Conservation (phyloP, 164 flowering plant genomes). For the Chimonanthus salicifolius region DNA sequence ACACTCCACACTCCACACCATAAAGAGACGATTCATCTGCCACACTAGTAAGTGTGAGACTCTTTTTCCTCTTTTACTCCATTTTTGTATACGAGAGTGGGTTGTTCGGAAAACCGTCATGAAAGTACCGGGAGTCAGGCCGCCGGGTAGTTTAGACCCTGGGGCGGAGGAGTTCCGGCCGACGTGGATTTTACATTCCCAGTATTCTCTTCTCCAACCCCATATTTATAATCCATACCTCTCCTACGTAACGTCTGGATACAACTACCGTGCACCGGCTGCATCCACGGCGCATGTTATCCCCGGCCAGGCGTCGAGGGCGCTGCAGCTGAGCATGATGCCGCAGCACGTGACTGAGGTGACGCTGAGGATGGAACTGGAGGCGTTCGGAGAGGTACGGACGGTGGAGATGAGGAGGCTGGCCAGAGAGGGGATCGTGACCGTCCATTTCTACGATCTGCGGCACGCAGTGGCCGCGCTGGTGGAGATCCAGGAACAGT, state of each 20-base stretch:
- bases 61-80: too few species aligned
- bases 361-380: conserved; percentile 48
- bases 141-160: conserved; percentile 43
- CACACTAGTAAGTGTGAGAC: too few species aligned
- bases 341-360: conserved; percentile 51
- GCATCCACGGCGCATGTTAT: conserved; percentile 7
- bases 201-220: conserved; percentile 16
- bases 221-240: conserved; percentile 27
- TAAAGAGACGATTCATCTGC: too few species aligned
- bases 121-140: neutral
- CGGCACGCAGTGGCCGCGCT: conserved; percentile 58
- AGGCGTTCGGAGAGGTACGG: conserved; percentile 70
- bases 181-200: neutral
- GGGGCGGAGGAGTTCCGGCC: conserved; percentile 69
- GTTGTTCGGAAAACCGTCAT: neutral
- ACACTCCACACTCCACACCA: too few species aligned
- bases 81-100: too few species aligned
- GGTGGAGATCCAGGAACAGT: conserved; percentile 49
- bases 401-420: conserved; percentile 66
- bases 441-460: conserved; percentile 76
- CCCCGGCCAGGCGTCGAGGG: conserved; percentile 41
- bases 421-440: conserved; percentile 48
- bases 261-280: neutral
- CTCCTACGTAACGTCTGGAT: neutral
- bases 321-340: conserved; percentile 52